Evolutionary conservation across 2,329 filamentous ascomycete genomes (phyloP), one percentile per base, ranked within the genome.

Genomic region (Botrytis aclada): DNA sequence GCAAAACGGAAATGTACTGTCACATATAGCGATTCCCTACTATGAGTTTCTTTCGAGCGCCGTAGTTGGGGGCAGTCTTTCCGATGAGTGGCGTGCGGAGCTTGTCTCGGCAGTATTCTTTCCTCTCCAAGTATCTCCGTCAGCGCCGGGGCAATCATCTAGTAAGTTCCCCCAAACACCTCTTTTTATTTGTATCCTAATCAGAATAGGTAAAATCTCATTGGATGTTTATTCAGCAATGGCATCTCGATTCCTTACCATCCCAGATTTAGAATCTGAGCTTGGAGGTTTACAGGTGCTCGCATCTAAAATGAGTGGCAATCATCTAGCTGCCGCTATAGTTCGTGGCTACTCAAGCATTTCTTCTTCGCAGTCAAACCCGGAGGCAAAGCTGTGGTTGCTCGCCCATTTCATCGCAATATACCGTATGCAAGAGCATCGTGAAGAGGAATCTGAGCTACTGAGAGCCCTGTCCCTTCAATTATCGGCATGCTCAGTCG

Each of bases 391-490:
- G 54, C 81, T 93, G 56, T 91, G 90, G 85, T 84, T 93, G 41
- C 82, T 94, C 41, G 87, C 92, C 22, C 89, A 92, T 77, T 91
- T 91, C 75, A 86, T 93, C 74, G 86, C 87, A 69, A 81, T 92
- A 20, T 85, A 86, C 69, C 83, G 83, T 71, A 81, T 81, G 16
- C 82, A 81, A 63, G 77, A 77, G 22, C 79, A 80, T 41, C 77
- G 80, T 16, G 79, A 78, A 5, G 80, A 83, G 51, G 82, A 83
- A 22, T 77, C 83, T 9, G 79, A 81, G 12, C 86, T 86, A 75
- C 79, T 90, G 9, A 83, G 85, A 70, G 85, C 87, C 1, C 79
- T 90, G 9, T 87, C 89, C 72, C 82, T 85, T 9, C 87, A 88
- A 74, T 79, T 90, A 10, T 86, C 88, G 7, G 81, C 81, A 60